Base-by-base conservation (phyloP, 805 yeast genomes). In the Starmerella powellii region DNA sequence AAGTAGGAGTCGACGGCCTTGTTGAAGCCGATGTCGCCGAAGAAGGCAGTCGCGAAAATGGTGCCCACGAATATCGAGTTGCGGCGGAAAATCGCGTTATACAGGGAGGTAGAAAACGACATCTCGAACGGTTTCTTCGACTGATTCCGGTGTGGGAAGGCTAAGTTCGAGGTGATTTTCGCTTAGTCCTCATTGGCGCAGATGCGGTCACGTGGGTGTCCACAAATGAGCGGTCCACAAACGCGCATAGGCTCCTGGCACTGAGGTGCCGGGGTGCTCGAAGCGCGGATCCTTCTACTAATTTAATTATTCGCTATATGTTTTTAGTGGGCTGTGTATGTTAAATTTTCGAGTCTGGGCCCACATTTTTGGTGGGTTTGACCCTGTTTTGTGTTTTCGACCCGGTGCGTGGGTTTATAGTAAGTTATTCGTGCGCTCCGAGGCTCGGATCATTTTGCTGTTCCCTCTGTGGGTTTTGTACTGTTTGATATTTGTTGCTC, bases 51-150 rank as follows among this genome's bases (percentile, higher is more conserved):
- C 38, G 76, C 80, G 55, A 87, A 80, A 48, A 87, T 70, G 49
- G 91, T 70, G 52, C 84, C 83, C 49, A 87, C 94, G 65, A 73
- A 84, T 49, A 80, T 70, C 37, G 96, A 74, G 76, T 88, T 87
- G 74, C 95, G 83, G 74, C 84, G 84, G 74, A 83, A 78, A 43
- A 80, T 56, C 29, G 70, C 63, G 73, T 76, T 78, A 74, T 74
- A 76, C 48, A 77, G 57, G 35, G 74, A 61, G 34, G 80, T 59
- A 54, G 64, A 58, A 48, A 61, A 52, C 34, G 63, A 50, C 65
- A 43, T 43, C 21, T 5, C 57, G 6, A 12, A 12, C n/a, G 8
- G 33, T 6, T 16, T 17, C 19, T 16, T 30, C 33, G 19, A 16
- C 19, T 6, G 17, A 11, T 30, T 30, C 33, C 19, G 31, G 16